Conservation (phyloP, 2,329 filamentous ascomycete species). For the Talaromyces sp. region DNA sequence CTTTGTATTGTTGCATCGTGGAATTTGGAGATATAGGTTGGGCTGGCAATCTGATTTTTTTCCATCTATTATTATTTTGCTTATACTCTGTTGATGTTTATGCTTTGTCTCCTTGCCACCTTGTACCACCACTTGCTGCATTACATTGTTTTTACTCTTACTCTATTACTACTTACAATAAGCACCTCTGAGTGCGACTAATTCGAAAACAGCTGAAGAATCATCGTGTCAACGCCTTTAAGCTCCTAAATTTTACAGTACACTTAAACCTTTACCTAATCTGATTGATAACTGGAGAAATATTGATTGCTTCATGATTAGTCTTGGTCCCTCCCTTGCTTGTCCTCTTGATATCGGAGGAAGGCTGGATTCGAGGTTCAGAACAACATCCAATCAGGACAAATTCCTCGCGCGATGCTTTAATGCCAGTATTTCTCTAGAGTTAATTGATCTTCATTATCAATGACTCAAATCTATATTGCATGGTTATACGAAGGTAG, state of each 20-base stretch:
- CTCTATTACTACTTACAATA: background rate
- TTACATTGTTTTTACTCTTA: slow-evolving; percentile 5
- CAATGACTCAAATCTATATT: background rate
- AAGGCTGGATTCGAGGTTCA: background rate
- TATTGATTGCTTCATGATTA: background rate
- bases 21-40: slow-evolving; percentile 17
- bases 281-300: background rate
- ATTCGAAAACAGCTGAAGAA: background rate
- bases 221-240: background rate
- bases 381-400: background rate
- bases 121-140: slow-evolving; percentile 16
- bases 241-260: background rate
- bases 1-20: slow-evolving; percentile 15
- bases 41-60: slow-evolving; percentile 16
- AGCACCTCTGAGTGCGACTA: slow-evolving; percentile 11
- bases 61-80: slow-evolving; percentile 5
- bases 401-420: background rate
- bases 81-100: background rate
- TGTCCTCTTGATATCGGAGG: background rate
- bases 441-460: background rate
- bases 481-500: background rate
- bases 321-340: background rate
- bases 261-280: background rate
- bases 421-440: background rate
- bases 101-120: slow-evolving; percentile 1